Conservation (phyloP, 257 asterid species). For the Eucommia ulmoides region DNA sequence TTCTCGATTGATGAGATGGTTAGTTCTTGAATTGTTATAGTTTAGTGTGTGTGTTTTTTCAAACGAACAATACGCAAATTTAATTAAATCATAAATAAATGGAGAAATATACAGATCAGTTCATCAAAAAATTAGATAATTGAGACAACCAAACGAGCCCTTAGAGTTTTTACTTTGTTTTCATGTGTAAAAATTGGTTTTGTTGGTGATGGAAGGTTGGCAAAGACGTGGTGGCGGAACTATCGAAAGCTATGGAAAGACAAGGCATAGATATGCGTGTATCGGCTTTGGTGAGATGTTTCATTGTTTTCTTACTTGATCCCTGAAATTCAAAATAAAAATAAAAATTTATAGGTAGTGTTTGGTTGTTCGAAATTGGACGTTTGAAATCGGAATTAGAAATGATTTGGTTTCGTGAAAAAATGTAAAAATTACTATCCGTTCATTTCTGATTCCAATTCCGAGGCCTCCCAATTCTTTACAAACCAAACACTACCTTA, state of each 20-base stretch:
- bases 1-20: conserved; percentile 68
- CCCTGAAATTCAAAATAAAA: too few relatives aligned
- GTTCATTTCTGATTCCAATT: neutral
- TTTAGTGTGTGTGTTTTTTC: conserved; percentile 1
- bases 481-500: too few relatives aligned
- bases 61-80: neutral
- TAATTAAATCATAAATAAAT: too few relatives aligned
- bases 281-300: conserved; percentile 71
- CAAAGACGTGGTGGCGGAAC: conserved; percentile 61
- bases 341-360: too few relatives aligned
- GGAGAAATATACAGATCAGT: neutral
- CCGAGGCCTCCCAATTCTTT: neutral
- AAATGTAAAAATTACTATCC: neutral
- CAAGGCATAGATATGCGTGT: conserved; percentile 65
- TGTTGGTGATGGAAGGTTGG: conserved; percentile 38
- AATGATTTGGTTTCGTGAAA: neutral
- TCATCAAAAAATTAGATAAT: neutral
- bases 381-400: neutral
- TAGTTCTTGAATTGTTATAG: conserved; percentile 2
- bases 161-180: neutral
- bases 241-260: conserved; percentile 62
- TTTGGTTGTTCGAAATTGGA: conserved; percentile 6
- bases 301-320: too few relatives aligned
- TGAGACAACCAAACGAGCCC: neutral
- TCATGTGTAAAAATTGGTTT: neutral